Evolutionary conservation across 2,329 filamentous ascomycete species (phyloP), one percentile per base, ranked within the genome.

Genomic region (Ophiostoma novo-ulmi): DNA sequence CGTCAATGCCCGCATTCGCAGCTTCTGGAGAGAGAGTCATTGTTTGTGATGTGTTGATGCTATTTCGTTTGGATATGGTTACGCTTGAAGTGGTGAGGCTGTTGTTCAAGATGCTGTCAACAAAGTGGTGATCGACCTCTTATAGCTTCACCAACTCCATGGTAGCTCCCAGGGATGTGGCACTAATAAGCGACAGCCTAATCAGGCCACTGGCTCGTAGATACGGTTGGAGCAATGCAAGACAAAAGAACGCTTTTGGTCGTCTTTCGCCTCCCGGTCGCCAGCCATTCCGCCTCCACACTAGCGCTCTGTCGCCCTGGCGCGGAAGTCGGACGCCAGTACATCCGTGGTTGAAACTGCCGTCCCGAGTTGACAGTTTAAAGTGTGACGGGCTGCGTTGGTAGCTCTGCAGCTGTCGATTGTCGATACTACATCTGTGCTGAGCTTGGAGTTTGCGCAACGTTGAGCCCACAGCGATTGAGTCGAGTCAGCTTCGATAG

Each of bases 1-100:
- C 69, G 10, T 72, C 71, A 7, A 72, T 67, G 61, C 31, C 71
- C 31, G 44, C 67, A 1, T 38, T 31, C 3, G 66, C 61, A 5
- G 64, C 61, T 3, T 72, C 69, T 4, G 66, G 58, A 14, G 71
- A 70, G 20, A 68, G 63, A 20, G 26, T 36, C 58, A 63, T 63
- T 35, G 58, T 35, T 14, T 55, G 20, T 14, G 22, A 4, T 31
- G 26, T 58, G 6, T 26, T 8, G 22, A 8, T n/a, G 5, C 8
- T 58, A 10, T 22, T 58, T 58, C 4, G 11, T 17, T 5, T 17
- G 5, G 5, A 48, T 14, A 8, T 4, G 17, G 17, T 7, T 48
- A 5, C 17, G 44, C 17, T 48, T 48, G 44, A 48, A 8, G 7
- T 31, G 22, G n/a, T 26, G 52, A 26, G 1, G 7, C n/a, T 58